phyloP scores from a whole-genome alignment of 2,329 filamentous ascomycete species.

The Ophiocordyceps robertsii region DNA sequence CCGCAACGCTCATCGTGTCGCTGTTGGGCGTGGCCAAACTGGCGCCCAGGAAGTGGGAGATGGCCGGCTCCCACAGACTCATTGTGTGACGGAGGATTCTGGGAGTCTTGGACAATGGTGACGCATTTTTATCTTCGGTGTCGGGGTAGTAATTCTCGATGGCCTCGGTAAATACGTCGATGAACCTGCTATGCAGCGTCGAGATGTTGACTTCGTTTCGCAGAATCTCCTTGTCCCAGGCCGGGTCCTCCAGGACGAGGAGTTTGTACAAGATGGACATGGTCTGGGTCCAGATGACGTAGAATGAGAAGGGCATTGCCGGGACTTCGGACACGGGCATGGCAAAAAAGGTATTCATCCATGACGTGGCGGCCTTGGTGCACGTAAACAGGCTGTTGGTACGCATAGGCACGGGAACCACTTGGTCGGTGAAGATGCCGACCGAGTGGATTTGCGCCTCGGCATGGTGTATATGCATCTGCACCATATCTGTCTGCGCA shows the following conservation, averaged over 20 bases:
- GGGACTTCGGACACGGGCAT: conserved; percentile 15
- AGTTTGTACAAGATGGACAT: conserved; percentile 25
- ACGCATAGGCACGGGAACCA: conserved; percentile 16
- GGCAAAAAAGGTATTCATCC: conserved; percentile 22
- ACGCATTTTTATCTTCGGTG: conserved; percentile 2
- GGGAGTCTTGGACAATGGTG: conserved; percentile 17
- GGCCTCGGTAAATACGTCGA: conserved; percentile 17
- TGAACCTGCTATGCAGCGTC: conserved; percentile 18
- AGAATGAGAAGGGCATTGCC: conserved; percentile 19
- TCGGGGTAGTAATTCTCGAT: conserved; percentile 10
- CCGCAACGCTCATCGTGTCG: conserved; percentile 5
- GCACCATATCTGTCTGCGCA: conserved; percentile 12
- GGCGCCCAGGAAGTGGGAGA: conserved; percentile 15
- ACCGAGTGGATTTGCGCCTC: conserved; percentile 19
- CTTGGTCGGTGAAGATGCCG: conserved; percentile 16
- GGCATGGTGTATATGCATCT: conserved; percentile 14
- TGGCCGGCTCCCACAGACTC: conserved; percentile 20
- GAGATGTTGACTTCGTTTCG: conserved; percentile 21
- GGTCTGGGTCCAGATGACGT: conserved; percentile 20
- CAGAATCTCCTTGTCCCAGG: conserved; percentile 25
- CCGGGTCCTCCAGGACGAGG: conserved; percentile 23
- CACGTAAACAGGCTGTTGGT: conserved; percentile 22
- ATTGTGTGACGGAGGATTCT: conserved; percentile 21
- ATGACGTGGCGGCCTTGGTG: conserved; percentile 19
- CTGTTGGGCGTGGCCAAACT: conserved; percentile 15